Percentiles rank a stretch among this genome's conserved stretches.
Evolutionary conservation across 495 filamentous ascomycete genomes (phyloP).

Genomic region (Annulohypoxylon bovei): DNA sequence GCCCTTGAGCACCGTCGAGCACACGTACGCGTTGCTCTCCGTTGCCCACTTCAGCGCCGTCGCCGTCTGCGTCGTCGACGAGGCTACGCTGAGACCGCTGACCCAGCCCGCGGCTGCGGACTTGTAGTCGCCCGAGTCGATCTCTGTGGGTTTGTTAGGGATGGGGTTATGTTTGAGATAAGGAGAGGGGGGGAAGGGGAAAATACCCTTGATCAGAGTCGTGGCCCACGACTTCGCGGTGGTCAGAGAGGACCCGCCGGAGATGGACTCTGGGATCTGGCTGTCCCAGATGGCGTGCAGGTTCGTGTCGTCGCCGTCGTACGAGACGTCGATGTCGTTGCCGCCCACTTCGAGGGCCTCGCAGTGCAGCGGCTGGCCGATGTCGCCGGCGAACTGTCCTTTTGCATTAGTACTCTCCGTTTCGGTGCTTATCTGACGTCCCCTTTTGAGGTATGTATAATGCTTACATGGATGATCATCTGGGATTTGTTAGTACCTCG

Average conservation of each 20-base stretch:
- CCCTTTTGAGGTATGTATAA: not conserved
- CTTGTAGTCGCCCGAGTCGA: conserved; percentile 60
- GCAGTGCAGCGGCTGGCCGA: conserved; percentile 71
- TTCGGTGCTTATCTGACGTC: not conserved
- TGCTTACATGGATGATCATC: conserved; percentile 66
- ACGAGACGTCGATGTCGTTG: conserved; percentile 68
- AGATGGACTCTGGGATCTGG: conserved; percentile 66
- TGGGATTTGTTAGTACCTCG: conserved; percentile 20
- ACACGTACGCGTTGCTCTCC: conserved; percentile 68
- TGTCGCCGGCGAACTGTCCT: conserved; percentile 66
- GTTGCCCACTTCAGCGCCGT: conserved; percentile 63
- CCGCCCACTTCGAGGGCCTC: conserved; percentile 67
- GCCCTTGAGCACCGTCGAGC: conserved; percentile 61
- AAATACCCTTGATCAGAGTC: conserved; percentile 43
- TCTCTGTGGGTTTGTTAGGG: conserved; percentile 41
- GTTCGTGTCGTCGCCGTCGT: conserved; percentile 63
- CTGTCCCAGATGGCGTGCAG: conserved; percentile 74
- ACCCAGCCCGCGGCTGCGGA: conserved; percentile 60
- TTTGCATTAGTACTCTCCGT: not conserved
- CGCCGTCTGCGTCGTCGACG: conserved; percentile 37
- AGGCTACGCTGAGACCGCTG: conserved; percentile 54
- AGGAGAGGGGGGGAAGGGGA: not conserved
- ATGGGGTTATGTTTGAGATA: not conserved
- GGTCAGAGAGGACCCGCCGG: conserved; percentile 56
- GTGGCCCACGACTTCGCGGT: conserved; percentile 52